Percentiles rank a stretch among this genome's conserved stretches.
Evolutionary conservation across 139 green algal genomes (phyloP).

Genomic region (Chlorella sp.): DNA sequence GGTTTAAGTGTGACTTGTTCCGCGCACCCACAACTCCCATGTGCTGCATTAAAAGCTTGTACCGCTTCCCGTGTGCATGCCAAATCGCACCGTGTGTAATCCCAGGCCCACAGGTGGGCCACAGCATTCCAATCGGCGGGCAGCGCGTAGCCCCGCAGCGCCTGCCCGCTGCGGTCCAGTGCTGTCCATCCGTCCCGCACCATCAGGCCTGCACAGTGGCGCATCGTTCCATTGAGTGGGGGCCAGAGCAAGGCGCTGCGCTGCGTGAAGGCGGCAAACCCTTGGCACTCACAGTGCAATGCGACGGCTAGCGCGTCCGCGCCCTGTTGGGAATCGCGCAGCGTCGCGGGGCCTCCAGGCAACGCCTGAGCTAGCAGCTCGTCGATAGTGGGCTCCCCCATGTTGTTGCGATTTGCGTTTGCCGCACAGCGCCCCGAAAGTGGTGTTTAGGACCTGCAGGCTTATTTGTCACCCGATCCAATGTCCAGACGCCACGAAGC

Average conservation of each 20-base stretch:
- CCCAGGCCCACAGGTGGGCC: neutral
- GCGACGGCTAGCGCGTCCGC: neutral
- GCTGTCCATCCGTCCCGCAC: neutral
- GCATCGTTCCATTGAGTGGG: too few relatives aligned
- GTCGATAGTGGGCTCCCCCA: neutral
- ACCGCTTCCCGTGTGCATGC: neutral
- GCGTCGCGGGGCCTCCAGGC: neutral
- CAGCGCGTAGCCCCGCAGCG: neutral
- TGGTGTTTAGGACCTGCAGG: neutral
- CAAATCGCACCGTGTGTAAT: neutral
- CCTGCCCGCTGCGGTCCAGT: neutral
- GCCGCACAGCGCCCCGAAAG: neutral
- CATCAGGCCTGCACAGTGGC: constrained; percentile 8
- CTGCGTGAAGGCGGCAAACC: neutral
- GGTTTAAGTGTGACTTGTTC: neutral
- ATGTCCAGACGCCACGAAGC: neutral
- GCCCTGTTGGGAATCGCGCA: neutral
- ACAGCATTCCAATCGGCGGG: neutral
- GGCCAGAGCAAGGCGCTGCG: neutral
- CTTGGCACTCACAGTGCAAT: neutral
- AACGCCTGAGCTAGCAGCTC: neutral
- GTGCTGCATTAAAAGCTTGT: neutral
- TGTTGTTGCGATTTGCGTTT: too few relatives aligned
- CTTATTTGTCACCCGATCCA: neutral
- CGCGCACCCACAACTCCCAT: neutral